Base-by-base conservation (phyloP, 441 rosid genomes). In the Arabidopsis hybrid region DNA sequence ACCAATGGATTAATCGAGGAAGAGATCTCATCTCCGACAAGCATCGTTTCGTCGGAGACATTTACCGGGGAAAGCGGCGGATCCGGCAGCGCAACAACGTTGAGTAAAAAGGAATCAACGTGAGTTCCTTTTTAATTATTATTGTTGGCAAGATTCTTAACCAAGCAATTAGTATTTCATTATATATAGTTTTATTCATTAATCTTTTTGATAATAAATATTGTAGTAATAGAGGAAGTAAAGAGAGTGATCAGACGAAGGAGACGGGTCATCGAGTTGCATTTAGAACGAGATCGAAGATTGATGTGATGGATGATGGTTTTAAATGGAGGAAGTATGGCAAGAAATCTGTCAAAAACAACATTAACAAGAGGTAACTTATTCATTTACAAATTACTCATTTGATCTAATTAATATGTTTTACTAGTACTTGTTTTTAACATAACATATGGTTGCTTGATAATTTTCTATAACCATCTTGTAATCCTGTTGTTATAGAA, bases 251-350 rank as follows among this genome's bases (percentile, higher is more conserved):
- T 12, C 14, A 43, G 61, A 82, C 65, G 75, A 88, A 80, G 65
- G 89, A 82, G 47, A 67, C 29, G 76, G 84, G 69, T 5, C 75
- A 60, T 43, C 80, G 91, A 74, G 85, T 87, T 63, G 89, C 93
- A 73, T 87, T 89, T 62, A 78, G 83, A 65, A 89, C 86, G 36
- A 83, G 83, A 77, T 85, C 93, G 45, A 83, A 87, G 80, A 71
- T 77, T 35, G 93, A 89, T 63, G 84, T 85, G 49, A 82, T 89
- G 83, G 88, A 87, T 47, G 93, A 89, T 80, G 93, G 91, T 35
- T 89, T 73, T 57, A 87, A 85, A 68, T 89, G 91, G 93, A 84
- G 93, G 72, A 89, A 89, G 34, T 89, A 89, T 57, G 93, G 93
- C 16, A 89, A 89, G 77, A 89, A 89, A 65, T 78, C 86, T 3